Base-by-base conservation (phyloP, 2,329 filamentous ascomycete genomes). In the Ophiocordyceps sinensis region DNA sequence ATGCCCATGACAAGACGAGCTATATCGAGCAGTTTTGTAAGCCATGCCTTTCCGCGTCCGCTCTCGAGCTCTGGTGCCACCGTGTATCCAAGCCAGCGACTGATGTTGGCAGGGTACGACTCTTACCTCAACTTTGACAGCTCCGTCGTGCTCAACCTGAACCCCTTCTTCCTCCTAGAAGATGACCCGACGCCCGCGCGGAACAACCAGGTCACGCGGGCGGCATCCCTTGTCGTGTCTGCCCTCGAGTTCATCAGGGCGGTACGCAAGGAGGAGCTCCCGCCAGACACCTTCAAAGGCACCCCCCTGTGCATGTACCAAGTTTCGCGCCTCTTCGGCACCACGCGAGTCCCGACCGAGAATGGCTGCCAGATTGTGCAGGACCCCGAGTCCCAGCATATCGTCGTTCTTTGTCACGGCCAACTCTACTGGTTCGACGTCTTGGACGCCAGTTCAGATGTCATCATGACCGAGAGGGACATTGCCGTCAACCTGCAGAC, bases 361-460 rank as follows among this genome's bases (percentile, higher is more conserved):
- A 81, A 91, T 56, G 91, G 91, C 5, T 98, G 91, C 58, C 83
- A 94, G 51, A 96, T 98, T 53, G 87, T 88, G 47, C 88, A 96
- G 57, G 88, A 96, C 53, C 84, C 87, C 1, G 76, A 80, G n/a
- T 85, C 89, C 4, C 94, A 87, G 63, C 91, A 98, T 59, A 70
- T 98, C 31, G 83, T 95, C 10, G 86, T 96, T 36, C 73, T 96
- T 63, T 94, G 86, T 56, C 85, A 89, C 48, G 91, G 91, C 2
- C 91, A 98, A 51, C 88, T 96, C 54, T 98, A 98, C 63, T 96
- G 89, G 89, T 98, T 98, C 53, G 91, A 98, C 59, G 88, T 95
- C 2, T 68, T 98, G 15, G 91, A 98, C 51, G 82, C 89, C 50
- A 94, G 94, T 60, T 84, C 84, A 7, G 91, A 98, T 59, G 67